These are phyloP conservation scores for Kregervanrija fluxuum DNA, from an alignment of 805 yeast genomes.

Conservation along the genomic window DNA sequence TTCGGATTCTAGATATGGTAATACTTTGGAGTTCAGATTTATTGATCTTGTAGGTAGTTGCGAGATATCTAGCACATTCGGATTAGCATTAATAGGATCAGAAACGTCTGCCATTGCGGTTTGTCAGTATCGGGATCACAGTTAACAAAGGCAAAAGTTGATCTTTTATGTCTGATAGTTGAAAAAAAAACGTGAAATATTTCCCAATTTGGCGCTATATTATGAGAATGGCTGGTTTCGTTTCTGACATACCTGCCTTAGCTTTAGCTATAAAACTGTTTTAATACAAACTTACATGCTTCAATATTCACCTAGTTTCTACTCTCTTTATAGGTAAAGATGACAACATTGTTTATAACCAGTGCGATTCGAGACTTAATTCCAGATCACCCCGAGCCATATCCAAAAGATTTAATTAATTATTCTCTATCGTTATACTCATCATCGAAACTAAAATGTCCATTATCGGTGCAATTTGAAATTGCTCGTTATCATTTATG, in stretches of 20 bases:
- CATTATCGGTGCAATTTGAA: conserved; percentile 47
- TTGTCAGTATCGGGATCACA: background rate
- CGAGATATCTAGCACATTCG: conserved; percentile 69
- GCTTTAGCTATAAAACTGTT: no score
- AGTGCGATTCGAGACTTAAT: conserved; percentile 41
- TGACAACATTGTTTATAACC: conserved; percentile 26
- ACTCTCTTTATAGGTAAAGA: conserved; percentile 2
- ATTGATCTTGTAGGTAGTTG: conserved; percentile 62
- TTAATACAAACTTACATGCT: no score
- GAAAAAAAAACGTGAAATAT: background rate
- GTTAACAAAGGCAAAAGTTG: background rate
- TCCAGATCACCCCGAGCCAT: conserved; percentile 39
- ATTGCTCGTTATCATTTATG: conserved; percentile 63
- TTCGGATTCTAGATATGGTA: no score
- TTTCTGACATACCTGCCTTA: no score
- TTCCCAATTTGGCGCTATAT: conserved; percentile 1
- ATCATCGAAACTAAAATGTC: conserved; percentile 42
- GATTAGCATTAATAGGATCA: conserved; percentile 87
- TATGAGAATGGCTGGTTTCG: no score
- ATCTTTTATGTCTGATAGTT: no score
- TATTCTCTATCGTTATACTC: conserved; percentile 41
- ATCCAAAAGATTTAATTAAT: conserved; percentile 35
- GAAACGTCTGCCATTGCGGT: conserved; percentile 3
- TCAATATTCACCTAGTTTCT: background rate
- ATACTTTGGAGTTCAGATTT: background rate